Conservation (phyloP, 352 stramenopile species). For the Pythium rhizo-oryzae region DNA sequence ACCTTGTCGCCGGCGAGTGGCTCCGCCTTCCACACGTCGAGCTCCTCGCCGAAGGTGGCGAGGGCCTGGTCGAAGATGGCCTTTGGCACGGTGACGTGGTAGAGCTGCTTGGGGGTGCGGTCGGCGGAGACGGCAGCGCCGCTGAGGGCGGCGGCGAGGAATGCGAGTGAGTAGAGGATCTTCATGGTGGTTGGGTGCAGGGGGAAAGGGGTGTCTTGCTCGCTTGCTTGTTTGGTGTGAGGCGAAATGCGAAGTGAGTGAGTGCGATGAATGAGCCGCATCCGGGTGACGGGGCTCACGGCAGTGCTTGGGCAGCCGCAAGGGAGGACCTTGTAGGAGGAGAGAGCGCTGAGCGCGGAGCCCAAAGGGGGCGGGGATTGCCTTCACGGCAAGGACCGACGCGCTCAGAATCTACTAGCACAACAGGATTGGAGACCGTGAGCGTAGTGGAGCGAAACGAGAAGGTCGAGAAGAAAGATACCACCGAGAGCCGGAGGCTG, state of each 20-base stretch:
- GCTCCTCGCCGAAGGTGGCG: conserved; percentile 16
- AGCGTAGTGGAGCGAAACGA: background rate
- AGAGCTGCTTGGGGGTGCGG: conserved; percentile 33
- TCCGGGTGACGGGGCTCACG: background rate
- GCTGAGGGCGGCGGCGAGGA: conserved; percentile 24
- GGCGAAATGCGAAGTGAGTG: conserved; percentile 26
- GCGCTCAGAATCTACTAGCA: too few species aligned
- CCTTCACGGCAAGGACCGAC: too few species aligned
- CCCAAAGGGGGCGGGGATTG: too few species aligned
- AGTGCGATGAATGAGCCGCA: background rate
- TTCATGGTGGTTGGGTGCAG: conserved; percentile 27
- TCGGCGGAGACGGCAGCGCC: conserved; percentile 22
- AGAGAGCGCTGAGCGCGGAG: too few species aligned
- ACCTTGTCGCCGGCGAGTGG: conserved; percentile 10
- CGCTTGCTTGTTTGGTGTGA: background rate
- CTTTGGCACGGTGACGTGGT: conserved; percentile 39
- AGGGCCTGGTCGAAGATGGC: conserved; percentile 23
- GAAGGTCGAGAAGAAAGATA: background rate
- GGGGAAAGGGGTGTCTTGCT: background rate
- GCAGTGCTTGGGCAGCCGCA: background rate
- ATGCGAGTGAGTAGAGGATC: conserved; percentile 29
- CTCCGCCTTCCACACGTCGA: conserved; percentile 25
- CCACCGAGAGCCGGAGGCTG: conserved; percentile 8
- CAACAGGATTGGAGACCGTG: too few species aligned
- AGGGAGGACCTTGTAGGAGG: too few species aligned